Percentiles rank a stretch among this genome's conserved stretches.
phyloP scores from a whole-genome alignment of 2,329 filamentous ascomycete species.

The Penicillium thymicola region DNA sequence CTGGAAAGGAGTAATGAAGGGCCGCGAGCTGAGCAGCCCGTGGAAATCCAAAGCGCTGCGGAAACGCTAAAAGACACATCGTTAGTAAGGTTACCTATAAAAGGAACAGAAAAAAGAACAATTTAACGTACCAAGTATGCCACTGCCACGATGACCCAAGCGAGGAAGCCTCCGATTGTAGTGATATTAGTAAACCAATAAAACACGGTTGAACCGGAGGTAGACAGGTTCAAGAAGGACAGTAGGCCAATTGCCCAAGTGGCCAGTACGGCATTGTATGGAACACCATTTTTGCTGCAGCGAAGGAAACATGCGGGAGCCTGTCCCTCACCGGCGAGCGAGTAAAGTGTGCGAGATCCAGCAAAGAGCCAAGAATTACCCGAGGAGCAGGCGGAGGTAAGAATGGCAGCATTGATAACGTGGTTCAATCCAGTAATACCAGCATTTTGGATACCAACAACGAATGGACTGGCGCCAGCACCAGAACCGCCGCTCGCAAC shows the following conservation, averaged over 20 bases:
- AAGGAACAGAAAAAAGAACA: slow-evolving; percentile 40
- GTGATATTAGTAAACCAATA: slow-evolving; percentile 43
- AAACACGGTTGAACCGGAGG: slow-evolving; percentile 37
- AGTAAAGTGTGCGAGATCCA: slow-evolving; percentile 49
- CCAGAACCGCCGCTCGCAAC: slow-evolving; percentile 33
- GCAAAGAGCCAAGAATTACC: slow-evolving; percentile 63
- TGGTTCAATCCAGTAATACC: slow-evolving; percentile 64
- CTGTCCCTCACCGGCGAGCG: slow-evolving; percentile 44
- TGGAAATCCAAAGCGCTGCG: slow-evolving; percentile 53
- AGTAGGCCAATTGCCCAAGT: slow-evolving; percentile 42
- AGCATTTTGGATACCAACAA: slow-evolving; percentile 67
- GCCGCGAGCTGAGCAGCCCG: slow-evolving; percentile 43
- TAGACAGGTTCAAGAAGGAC: slow-evolving; percentile 35
- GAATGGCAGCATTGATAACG: slow-evolving; percentile 71
- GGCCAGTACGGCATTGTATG: slow-evolving; percentile 47
- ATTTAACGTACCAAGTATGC: slow-evolving; percentile 43
- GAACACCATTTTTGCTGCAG: slow-evolving; percentile 50
- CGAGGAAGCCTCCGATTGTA: slow-evolving; percentile 39
- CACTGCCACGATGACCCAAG: slow-evolving; percentile 42
- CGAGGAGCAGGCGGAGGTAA: slow-evolving; percentile 67
- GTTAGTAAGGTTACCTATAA: not conserved
- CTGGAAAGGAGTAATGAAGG: slow-evolving; percentile 51
- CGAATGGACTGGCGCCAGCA: slow-evolving; percentile 54
- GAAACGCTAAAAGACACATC: slow-evolving; percentile 47
- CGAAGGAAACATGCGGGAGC: slow-evolving; percentile 41